These are phyloP conservation scores for Penicillium expansum DNA, from an alignment of 2,329 filamentous ascomycete species.

Conservation along the genomic window DNA sequence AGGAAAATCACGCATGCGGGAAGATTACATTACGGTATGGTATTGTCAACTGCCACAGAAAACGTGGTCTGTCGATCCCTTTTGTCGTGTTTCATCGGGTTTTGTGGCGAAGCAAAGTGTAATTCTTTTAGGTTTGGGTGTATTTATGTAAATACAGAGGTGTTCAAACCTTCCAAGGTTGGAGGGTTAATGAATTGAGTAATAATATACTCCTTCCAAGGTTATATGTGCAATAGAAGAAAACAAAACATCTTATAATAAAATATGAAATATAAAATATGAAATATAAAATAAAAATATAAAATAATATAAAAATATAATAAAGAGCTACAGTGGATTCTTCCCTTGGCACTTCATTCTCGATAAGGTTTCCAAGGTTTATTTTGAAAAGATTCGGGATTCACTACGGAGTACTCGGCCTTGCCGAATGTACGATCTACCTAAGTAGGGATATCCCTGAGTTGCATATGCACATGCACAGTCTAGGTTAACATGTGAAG, in stretches of 20 bases:
- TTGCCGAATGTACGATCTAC: background rate
- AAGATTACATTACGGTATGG: slow-evolving; percentile 13
- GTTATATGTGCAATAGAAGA: no score
- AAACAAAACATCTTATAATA: no score
- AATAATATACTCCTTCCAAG: no score
- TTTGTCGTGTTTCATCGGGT: background rate
- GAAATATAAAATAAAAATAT: no score
- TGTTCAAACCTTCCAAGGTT: no score
- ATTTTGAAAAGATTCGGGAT: background rate
- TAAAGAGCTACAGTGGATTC: background rate
- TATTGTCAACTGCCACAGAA: slow-evolving; percentile 18
- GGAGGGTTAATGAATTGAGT: no score
- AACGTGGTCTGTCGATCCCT: slow-evolving; percentile 13
- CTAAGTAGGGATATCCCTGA: background rate
- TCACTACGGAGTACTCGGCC: background rate
- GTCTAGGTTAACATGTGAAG: background rate
- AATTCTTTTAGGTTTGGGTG: background rate
- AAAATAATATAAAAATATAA: background rate
- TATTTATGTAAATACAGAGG: no score
- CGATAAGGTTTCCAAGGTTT: background rate
- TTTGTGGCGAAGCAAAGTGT: slow-evolving; percentile 5
- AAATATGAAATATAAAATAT: no score
- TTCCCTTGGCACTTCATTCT: background rate
- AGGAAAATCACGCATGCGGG: slow-evolving; percentile 13
- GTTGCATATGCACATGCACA: background rate